These are phyloP conservation scores for Chrysanthemum seticuspe DNA, from an alignment of 129 eudicot genomes.

Conservation along the genomic window DNA sequence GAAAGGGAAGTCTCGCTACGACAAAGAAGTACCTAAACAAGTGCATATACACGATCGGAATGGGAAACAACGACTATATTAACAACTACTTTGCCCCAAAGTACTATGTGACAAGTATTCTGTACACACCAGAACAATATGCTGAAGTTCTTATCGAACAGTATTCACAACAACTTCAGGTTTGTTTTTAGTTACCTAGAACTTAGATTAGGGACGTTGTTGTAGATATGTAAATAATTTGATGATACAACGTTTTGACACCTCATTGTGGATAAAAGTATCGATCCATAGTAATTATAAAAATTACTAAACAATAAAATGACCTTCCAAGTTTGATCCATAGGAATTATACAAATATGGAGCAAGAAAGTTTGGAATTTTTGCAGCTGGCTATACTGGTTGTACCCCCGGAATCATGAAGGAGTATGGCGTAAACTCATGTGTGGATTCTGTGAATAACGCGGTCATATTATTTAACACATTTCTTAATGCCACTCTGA, in stretches of 20 bases:
- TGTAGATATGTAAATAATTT: no score
- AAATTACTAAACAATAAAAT: background rate
- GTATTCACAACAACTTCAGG: conserved; percentile 65
- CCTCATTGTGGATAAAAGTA: no score
- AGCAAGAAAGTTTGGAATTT: conserved; percentile 49
- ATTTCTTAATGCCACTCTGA: conserved; percentile 16
- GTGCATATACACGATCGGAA: conserved; percentile 53
- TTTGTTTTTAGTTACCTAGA: conserved; percentile 13
- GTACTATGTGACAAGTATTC: conserved; percentile 26
- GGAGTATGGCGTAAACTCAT: conserved; percentile 20
- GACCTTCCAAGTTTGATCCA: background rate
- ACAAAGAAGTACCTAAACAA: conserved; percentile 35
- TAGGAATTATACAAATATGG: conserved; percentile 38
- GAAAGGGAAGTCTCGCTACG: conserved; percentile 29
- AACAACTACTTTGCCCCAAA: conserved; percentile 54
- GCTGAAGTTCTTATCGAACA: conserved; percentile 43
- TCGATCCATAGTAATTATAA: no score
- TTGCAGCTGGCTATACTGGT: conserved; percentile 38
- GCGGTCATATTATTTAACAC: conserved; percentile 37
- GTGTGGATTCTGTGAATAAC: conserved; percentile 30
- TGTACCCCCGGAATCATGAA: conserved; percentile 36
- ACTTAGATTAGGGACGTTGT: background rate
- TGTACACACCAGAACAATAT: conserved; percentile 44
- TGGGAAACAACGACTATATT: conserved; percentile 69
- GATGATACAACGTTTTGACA: no score